A percentile compares a stretch with the other conserved stretches of the same genome.
phyloP scores from a whole-genome alignment of 2,329 filamentous ascomycete species.

The Cordyceps militaris region DNA sequence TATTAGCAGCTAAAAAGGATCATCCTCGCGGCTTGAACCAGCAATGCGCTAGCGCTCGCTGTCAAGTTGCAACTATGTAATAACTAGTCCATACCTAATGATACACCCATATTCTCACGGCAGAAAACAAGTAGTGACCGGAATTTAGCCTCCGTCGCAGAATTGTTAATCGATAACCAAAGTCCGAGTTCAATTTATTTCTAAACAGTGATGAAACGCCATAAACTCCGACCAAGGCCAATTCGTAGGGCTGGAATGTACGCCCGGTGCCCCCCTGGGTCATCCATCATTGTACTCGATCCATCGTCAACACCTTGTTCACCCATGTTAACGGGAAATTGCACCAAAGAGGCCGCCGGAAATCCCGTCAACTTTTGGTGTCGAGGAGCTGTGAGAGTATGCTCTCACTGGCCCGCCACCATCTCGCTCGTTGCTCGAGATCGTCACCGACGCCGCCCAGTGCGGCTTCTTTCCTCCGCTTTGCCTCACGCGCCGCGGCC shows the following conservation, averaged over 20 bases:
- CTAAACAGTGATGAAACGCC: neutral
- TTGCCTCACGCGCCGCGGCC: conserved; percentile 63
- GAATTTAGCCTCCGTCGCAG: neutral
- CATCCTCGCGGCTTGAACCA: neutral
- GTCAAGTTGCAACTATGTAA: too few species aligned
- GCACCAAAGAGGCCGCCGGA: neutral
- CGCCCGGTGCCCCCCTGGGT: neutral
- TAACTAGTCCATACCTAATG: too few species aligned
- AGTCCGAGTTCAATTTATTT: neutral
- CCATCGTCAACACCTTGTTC: neutral
- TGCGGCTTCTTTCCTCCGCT: conserved; percentile 58
- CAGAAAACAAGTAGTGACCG: neutral
- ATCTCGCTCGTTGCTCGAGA: conserved; percentile 66
- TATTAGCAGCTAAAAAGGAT: neutral
- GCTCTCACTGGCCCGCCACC: conserved; percentile 64
- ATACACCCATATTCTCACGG: neutral
- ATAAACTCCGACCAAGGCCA: neutral
- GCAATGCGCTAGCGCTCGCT: neutral
- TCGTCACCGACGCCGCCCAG: conserved; percentile 63
- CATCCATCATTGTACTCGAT: neutral
- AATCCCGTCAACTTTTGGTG: conserved; percentile 35
- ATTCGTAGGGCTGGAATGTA: neutral
- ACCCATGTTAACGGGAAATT: neutral
- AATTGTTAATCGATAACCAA: neutral
- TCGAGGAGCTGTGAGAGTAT: conserved; percentile 57